These are phyloP conservation scores for Cephaloascus albidus DNA, from an alignment of 805 yeast species.

Conservation along the genomic window DNA sequence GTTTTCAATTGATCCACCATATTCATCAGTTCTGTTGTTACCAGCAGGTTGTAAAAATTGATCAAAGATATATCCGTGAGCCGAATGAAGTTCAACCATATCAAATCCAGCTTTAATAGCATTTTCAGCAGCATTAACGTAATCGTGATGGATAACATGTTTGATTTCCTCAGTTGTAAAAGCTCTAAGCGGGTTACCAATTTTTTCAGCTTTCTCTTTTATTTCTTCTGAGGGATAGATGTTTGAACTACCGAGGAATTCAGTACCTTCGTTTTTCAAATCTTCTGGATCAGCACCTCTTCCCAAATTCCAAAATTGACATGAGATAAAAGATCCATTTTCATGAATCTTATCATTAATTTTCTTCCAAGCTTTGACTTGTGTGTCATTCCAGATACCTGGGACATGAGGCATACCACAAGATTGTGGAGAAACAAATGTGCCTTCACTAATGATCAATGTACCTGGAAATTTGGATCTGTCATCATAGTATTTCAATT, in stretches of 20 bases:
- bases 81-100: conserved; percentile 28
- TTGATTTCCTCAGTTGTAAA: conserved; percentile 6
- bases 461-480: conserved; percentile 21
- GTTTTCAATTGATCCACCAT: too few relatives aligned
- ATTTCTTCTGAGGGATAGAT: conserved; percentile 15
- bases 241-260: conserved; percentile 10
- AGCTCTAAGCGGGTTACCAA: conserved; percentile 10
- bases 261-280: conserved; percentile 13
- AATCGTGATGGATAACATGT: conserved; percentile 27
- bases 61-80: conserved; percentile 29
- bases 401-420: conserved; percentile 34
- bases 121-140: conserved; percentile 18
- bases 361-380: conserved; percentile 38
- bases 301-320: conserved; percentile 50
- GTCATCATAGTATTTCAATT: conserved; percentile 17
- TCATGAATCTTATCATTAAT: conserved; percentile 36
- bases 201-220: conserved; percentile 13
- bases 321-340: conserved; percentile 27
- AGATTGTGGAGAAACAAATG: conserved; percentile 20
- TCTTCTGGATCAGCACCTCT: conserved; percentile 20
- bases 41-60: conserved; percentile 22
- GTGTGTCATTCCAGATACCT: conserved; percentile 39
- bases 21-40: conserved; percentile 21
- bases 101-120: conserved; percentile 27
- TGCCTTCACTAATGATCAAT: conserved; percentile 21